Conservation (phyloP, 139 green algal species). For the Closterium sp. region DNA sequence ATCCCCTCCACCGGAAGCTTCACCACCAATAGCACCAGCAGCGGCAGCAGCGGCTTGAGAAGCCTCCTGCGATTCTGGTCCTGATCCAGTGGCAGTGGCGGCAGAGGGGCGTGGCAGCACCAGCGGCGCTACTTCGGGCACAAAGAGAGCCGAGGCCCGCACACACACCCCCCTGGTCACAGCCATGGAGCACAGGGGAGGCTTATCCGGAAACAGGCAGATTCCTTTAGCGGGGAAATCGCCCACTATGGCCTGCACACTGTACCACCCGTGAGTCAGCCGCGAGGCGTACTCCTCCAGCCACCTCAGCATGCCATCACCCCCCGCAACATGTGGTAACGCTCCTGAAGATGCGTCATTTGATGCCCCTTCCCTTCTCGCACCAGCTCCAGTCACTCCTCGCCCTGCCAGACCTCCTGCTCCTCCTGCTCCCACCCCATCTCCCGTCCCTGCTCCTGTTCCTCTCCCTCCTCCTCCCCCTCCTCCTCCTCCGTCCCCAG, state of each 20-base stretch:
- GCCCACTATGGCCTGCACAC: conserved; percentile 27
- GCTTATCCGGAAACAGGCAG: conserved; percentile 56
- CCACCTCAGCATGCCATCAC: conserved; percentile 62
- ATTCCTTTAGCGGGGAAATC: conserved; percentile 49
- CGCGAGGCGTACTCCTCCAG: conserved; percentile 65
- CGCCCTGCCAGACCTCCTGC: too few species aligned
- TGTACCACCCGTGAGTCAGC: conserved; percentile 55
- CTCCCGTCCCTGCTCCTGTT: not conserved
- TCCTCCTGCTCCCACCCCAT: too few species aligned
- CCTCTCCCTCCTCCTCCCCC: not conserved
- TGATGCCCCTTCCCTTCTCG: too few species aligned
- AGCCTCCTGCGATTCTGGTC: not conserved
- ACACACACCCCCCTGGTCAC: conserved; percentile 67
- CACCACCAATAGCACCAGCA: not conserved
- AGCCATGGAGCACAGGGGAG: conserved; percentile 38
- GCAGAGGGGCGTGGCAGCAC: not conserved
- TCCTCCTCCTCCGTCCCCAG: not conserved
- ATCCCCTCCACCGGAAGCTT: not conserved
- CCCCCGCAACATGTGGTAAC: not conserved
- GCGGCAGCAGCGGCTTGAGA: too few species aligned
- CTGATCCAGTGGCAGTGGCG: not conserved
- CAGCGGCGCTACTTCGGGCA: not conserved
- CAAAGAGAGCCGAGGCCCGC: not conserved
- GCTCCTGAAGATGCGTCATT: too few species aligned
- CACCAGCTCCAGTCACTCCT: too few species aligned